Evolutionary conservation across 805 yeast genomes (phyloP), one percentile per base, ranked within the genome.

Genomic region (Kuraishia floccosa): DNA sequence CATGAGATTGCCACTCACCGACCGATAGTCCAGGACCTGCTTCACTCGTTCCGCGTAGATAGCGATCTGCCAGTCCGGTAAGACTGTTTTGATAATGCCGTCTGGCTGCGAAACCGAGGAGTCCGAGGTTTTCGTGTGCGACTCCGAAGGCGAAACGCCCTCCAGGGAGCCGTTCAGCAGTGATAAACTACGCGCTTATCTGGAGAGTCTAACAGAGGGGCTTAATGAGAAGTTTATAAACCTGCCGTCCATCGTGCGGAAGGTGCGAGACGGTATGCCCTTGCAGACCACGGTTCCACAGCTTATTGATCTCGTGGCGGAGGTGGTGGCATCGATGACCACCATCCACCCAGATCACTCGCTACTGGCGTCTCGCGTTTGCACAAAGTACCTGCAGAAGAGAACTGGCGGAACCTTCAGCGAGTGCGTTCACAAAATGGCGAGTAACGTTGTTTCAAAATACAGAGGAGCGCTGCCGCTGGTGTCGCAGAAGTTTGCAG

Each of bases 331-430:
- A 17, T 82, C 84, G 43, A 74, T 87, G 86, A 85, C 96, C 27
- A 87, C 96, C 4, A 69, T 76, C 36, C 96, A 89, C 54, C 95
- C 95, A 16, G 95, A 87, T 56, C 85, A 89, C 49, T 94, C 96
- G 17, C 67, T 75, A 22, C 65, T 86, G 39, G 96, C 96, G 26
- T 94, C 96, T 12, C 76, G 96, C 56, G 74, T 91, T 34, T 89
- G 95, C 10, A 74, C 80, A 27, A 72, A 85, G 16, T 76, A 80
- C 50, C 65, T 89, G 43, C 95, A 86, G 58, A 82, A 82, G 50
- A 86, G 74, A 54, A 77, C 95, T 28, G 76, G 85, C 33, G 68
- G 72, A 46, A 77, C 63, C 39, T 89, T 82, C 47, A 77, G 89
- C 12, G 78, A 72, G 39, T 87, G 83, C 34, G 59, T 81, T 25